A percentile compares a stretch with the other conserved stretches of the same genome.
Evolutionary conservation across 139 green algal species (phyloP).

Genomic region (Diplosphaera chodatii): DNA sequence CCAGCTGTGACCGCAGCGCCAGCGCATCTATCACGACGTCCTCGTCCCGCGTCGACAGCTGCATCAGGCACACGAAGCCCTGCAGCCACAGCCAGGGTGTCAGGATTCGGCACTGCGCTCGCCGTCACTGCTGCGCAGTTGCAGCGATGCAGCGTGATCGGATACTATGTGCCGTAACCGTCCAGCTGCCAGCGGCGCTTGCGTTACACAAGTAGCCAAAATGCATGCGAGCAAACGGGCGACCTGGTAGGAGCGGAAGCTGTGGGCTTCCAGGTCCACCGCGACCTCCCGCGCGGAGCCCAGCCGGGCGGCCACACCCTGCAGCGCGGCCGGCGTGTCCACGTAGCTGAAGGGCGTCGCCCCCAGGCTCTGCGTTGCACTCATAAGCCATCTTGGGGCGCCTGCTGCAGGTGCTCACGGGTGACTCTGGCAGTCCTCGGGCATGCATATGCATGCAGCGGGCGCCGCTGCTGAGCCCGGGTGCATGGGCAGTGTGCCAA

Average conservation of each 20-base stretch:
- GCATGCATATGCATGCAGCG: no score
- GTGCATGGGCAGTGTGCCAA: background rate
- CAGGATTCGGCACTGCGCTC: background rate
- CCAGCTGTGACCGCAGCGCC: constrained; percentile 49
- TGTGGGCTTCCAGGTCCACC: constrained; percentile 87
- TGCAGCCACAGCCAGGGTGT: background rate
- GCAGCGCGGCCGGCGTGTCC: constrained; percentile 29
- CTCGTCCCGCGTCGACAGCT: constrained; percentile 71
- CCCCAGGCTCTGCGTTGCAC: constrained; percentile 24
- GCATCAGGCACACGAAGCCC: constrained; percentile 88
- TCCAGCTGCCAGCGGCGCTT: no score
- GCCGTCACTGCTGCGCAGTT: no score
- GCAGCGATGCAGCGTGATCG: no score
- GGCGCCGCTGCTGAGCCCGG: background rate
- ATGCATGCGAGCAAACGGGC: no score
- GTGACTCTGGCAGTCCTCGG: no score
- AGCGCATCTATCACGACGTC: constrained; percentile 88
- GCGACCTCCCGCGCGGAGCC: constrained; percentile 49
- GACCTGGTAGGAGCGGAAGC: constrained; percentile 62
- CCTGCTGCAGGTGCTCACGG: no score
- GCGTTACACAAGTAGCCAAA: no score
- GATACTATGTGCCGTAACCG: no score
- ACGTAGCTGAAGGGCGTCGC: constrained; percentile 46
- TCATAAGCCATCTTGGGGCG: no score
- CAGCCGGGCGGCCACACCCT: constrained; percentile 39